Evolutionary conservation across 2,329 filamentous ascomycete species (phyloP).

Genomic region (Trichoderma atrobrunneum): DNA sequence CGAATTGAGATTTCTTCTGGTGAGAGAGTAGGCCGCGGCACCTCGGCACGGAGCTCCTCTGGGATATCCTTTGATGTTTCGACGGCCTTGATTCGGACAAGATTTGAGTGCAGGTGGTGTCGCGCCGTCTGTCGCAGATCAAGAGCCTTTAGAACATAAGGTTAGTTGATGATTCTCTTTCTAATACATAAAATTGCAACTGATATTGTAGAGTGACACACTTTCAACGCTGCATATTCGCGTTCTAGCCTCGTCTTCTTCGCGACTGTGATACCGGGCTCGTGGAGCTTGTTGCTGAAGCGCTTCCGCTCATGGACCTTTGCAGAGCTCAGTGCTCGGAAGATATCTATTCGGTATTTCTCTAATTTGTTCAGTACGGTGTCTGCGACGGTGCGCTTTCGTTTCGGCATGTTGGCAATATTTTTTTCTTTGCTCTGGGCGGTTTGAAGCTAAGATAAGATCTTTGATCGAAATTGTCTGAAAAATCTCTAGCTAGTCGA

Average conservation of each 20-base stretch:
- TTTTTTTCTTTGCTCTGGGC: conserved; percentile 3
- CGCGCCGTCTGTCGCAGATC: conserved; percentile 57
- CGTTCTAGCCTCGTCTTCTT: conserved; percentile 60
- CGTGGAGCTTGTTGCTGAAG: conserved; percentile 57
- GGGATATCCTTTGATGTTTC: conserved; percentile 52
- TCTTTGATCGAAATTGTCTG: background rate
- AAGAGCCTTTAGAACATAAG: conserved; percentile 42
- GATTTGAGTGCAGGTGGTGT: conserved; percentile 53
- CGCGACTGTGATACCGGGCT: conserved; percentile 44
- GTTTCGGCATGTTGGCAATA: conserved; percentile 50
- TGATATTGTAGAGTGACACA: conserved; percentile 19
- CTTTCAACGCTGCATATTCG: conserved; percentile 57
- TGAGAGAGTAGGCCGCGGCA: conserved; percentile 50
- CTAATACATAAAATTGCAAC: background rate
- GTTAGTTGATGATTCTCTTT: background rate
- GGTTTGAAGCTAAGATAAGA: conserved; percentile 18
- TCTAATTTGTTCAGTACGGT: conserved; percentile 50
- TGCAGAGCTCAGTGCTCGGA: conserved; percentile 66
- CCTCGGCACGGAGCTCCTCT: conserved; percentile 43
- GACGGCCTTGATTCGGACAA: conserved; percentile 53
- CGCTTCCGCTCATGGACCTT: conserved; percentile 79
- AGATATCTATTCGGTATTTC: conserved; percentile 58
- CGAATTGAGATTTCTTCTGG: conserved; percentile 51
- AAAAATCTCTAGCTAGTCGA: background rate
- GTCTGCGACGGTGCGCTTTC: conserved; percentile 49